These are phyloP conservation scores for Trichoderma gracile DNA, from an alignment of 2,329 filamentous ascomycete genomes.

Conservation along the genomic window DNA sequence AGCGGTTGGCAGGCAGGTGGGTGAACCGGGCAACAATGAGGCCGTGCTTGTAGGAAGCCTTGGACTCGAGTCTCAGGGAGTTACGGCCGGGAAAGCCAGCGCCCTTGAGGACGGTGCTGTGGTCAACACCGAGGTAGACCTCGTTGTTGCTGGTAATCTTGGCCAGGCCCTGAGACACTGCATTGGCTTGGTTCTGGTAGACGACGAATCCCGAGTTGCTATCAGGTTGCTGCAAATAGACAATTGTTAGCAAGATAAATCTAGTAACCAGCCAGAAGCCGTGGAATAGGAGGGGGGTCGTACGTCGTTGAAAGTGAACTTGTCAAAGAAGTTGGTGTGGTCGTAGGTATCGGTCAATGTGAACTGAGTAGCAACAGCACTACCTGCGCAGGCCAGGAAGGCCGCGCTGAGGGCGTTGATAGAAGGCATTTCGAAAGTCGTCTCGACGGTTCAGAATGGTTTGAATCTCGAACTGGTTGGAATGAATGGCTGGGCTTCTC, in stretches of 20 bases:
- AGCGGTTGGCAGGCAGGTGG: conserved; percentile 66
- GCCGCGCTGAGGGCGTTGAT: conserved; percentile 44
- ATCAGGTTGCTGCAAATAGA: conserved; percentile 44
- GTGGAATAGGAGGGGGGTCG: conserved; percentile 9
- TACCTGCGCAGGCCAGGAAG: conserved; percentile 40
- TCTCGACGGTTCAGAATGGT: conserved; percentile 14
- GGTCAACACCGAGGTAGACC: conserved; percentile 46
- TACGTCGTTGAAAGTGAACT: conserved; percentile 48
- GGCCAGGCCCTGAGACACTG: conserved; percentile 40
- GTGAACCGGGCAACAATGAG: conserved; percentile 69
- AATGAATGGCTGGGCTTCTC: conserved; percentile 6
- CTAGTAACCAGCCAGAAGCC: not conserved
- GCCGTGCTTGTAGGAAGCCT: conserved; percentile 61
- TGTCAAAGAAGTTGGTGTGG: conserved; percentile 49
- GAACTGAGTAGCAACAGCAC: conserved; percentile 37
- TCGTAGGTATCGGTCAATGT: conserved; percentile 47
- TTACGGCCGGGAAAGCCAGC: conserved; percentile 41
- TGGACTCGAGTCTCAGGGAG: conserved; percentile 67
- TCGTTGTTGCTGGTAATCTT: conserved; percentile 35
- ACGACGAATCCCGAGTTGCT: conserved; percentile 66
- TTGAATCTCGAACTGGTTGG: conserved; percentile 5
- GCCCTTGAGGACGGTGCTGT: conserved; percentile 31
- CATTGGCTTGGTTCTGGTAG: conserved; percentile 46
- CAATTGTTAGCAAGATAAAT: not conserved
- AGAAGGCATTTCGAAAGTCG: conserved; percentile 42